Base-by-base conservation (phyloP, 1,284 basidiomycete species). In the Pascua guehoae region DNA sequence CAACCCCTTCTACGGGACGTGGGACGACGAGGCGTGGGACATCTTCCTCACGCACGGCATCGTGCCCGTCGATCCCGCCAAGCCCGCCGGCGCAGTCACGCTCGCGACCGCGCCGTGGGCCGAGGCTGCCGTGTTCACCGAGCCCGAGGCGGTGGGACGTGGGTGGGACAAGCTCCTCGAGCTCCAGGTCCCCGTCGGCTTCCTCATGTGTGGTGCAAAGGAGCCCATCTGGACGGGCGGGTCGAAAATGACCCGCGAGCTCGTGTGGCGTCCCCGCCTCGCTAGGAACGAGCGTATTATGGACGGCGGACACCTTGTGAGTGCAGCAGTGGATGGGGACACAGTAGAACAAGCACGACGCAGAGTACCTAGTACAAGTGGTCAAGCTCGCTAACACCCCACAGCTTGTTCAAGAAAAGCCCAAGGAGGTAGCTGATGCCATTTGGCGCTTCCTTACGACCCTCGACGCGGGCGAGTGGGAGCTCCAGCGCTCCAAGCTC, bases 21-120 rank as follows among this genome's bases (percentile, higher is more conserved):
- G 69, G 69, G 81, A 93, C 67, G 82, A 84, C 0, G 81, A 79
- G 0, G 85, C 86, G 4, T 81, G 49, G 37, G 77, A 82, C 12
- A 62, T 81, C 8, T 92, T 91, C 70, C 77, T 91, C 40, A 79
- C 86, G 24, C 82, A 85, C 62, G 89, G 82, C 8, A 76, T 91
- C 8, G 80, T 81, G 60, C 71, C 69, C 7, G 53, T 78, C 24
- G 49, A 54, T 16, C 52, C 59, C 4, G 47, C 57, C 46, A 49
- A 44, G 11, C 15, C 40, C 11, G 36, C 39, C 5, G 56, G 48
- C 18, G 51, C 43, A 17, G 71, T 75, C 5, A 61, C 64, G 40
- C 62, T 75, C 12, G 64, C 70, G 8, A 72, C 70, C 12, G 66
- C 70, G 32, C 43, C 55, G 5, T 72, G 70, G 66, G 65, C 63